Evolutionary conservation across 176 grass and related monocot species (phyloP).

Genomic region (Avena sativa): DNA sequence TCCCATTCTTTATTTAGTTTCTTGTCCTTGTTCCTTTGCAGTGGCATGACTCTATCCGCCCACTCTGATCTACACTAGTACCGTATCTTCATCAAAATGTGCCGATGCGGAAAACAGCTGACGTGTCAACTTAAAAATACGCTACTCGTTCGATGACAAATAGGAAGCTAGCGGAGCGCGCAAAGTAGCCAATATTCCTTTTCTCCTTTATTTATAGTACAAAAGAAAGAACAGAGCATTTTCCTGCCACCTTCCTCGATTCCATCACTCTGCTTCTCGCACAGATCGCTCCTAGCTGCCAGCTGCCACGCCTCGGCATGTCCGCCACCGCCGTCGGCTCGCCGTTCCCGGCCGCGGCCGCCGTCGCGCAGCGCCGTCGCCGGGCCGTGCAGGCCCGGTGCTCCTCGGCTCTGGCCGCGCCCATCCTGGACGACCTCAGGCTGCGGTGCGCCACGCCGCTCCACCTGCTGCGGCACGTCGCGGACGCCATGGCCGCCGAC

Average conservation of each 20-base stretch:
- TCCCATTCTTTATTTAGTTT: no score
- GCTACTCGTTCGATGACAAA: background rate
- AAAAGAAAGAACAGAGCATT: background rate
- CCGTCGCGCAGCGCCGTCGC: background rate
- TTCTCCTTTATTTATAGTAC: background rate
- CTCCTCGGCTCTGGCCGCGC: background rate
- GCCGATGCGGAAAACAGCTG: background rate
- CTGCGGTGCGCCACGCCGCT: constrained; percentile 51
- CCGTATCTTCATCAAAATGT: background rate
- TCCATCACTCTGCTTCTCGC: background rate
- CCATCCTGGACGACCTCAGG: constrained; percentile 44
- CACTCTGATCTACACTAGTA: background rate
- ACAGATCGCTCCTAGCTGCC: background rate
- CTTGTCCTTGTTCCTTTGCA: no score
- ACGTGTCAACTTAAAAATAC: background rate
- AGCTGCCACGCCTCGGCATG: background rate
- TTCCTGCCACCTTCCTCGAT: constrained; percentile 34
- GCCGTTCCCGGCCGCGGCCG: background rate
- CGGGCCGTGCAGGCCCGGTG: constrained; percentile 30
- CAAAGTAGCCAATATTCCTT: background rate
- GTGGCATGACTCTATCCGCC: background rate
- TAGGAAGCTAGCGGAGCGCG: constrained; percentile 16
- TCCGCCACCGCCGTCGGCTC: constrained; percentile 39
- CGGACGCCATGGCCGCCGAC: constrained; percentile 37
- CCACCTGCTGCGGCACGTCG: constrained; percentile 47